Evolutionary conservation across 176 grass and related monocot species (phyloP).

Genomic region (Oryza brachyantha): DNA sequence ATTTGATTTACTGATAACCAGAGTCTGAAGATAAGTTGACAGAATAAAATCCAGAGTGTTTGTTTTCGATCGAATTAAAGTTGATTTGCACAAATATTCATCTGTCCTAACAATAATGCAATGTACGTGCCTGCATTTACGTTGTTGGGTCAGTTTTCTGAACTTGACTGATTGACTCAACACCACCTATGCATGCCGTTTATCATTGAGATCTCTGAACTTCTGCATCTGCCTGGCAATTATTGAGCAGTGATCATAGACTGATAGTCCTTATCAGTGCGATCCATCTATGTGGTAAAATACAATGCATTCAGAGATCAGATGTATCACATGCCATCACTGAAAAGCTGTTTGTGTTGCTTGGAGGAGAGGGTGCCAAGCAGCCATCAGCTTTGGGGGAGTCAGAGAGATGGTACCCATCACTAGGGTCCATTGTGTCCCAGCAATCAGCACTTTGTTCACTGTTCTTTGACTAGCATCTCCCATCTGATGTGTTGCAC

Average conservation of each 20-base stretch:
- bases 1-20: not conserved
- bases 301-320: not conserved
- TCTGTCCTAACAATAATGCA: not conserved
- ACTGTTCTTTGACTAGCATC: not conserved
- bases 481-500: not conserved
- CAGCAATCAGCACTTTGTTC: not conserved
- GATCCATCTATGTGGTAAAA: not conserved
- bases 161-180: not conserved
- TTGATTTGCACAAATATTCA: not conserved
- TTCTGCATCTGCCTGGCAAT: conserved; percentile 13
- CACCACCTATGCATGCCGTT: not conserved
- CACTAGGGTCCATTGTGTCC: not conserved
- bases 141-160: conserved; percentile 5
- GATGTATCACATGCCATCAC: conserved; percentile 27
- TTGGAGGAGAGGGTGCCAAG: not conserved
- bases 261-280: conserved; percentile 17
- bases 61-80: not conserved
- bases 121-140: not conserved
- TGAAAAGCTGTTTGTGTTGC: not conserved
- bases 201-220: conserved; percentile 19
- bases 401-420: not conserved
- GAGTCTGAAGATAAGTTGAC: not conserved
- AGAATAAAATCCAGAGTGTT: not conserved
- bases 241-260: not conserved
- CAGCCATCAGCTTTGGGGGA: conserved; percentile 6